phyloP scores from a whole-genome alignment of 179 eudicot genomes.

The Patellifolia procumbens region DNA sequence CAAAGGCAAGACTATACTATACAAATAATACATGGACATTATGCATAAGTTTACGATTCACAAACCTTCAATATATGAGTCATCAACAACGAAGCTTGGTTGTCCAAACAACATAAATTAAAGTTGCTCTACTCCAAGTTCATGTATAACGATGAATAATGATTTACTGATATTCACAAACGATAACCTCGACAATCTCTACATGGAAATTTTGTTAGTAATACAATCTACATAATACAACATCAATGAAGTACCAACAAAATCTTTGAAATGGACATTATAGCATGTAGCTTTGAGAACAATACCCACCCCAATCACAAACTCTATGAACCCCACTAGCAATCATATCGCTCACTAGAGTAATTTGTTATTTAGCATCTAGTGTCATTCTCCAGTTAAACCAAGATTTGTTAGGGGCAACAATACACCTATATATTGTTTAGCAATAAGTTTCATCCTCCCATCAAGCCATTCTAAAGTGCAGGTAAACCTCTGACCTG shows the following conservation, averaged over 20 bases:
- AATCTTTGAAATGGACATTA: constrained; percentile 1
- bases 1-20: constrained; percentile 9
- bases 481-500: constrained; percentile 57
- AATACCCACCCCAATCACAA: constrained; percentile 8
- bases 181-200: background rate
- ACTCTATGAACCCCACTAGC: background rate
- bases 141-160: background rate
- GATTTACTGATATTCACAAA: background rate
- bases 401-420: background rate
- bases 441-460: constrained; percentile 21
- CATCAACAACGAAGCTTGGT: constrained; percentile 18
- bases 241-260: constrained; percentile 7
- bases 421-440: no score
- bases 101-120: background rate
- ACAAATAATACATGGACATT: constrained; percentile 5
- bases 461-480: constrained; percentile 5
- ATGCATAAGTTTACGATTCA: background rate
- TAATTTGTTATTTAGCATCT: background rate
- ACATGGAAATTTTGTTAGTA: constrained; percentile 13
- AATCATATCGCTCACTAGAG: background rate
- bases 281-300: constrained; percentile 6
- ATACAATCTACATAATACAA: background rate
- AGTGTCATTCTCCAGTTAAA: background rate
- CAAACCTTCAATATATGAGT: background rate
- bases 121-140: background rate